These are phyloP conservation scores for Rubia tinctorum DNA, from an alignment of 305 asterid species.

Conservation along the genomic window DNA sequence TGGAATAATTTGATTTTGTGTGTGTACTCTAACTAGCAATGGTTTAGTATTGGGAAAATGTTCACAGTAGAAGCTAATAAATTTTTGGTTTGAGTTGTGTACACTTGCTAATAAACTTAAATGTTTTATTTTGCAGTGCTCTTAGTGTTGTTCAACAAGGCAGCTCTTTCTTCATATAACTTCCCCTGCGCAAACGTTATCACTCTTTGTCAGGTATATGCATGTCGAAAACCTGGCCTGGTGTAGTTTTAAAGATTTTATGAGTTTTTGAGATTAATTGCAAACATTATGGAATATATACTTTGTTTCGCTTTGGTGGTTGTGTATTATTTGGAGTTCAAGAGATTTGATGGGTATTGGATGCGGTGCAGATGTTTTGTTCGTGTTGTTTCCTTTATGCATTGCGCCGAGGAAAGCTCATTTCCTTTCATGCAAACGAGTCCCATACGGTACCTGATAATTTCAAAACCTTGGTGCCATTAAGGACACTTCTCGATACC, in stretches of 20 bases:
- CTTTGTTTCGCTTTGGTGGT: not conserved
- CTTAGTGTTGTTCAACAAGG: slow-evolving; percentile 76
- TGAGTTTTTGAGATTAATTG: no score
- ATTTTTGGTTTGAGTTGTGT: not conserved
- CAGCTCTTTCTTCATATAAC: no score
- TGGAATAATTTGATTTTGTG: not conserved
- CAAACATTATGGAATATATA: not conserved
- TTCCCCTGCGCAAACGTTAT: no score
- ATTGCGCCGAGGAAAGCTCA: slow-evolving; percentile 52
- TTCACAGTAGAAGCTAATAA: not conserved
- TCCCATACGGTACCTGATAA: slow-evolving; percentile 37
- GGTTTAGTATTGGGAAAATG: not conserved
- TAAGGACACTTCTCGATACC: slow-evolving; percentile 49
- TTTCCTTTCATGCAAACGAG: slow-evolving; percentile 56
- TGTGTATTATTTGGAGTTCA: not conserved
- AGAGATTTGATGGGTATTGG: not conserved
- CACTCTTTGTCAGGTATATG: no score
- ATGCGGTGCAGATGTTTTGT: slow-evolving; percentile 56
- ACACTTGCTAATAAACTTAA: slow-evolving; percentile 11
- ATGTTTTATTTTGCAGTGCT: slow-evolving; percentile 64
- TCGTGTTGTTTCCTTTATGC: slow-evolving; percentile 68
- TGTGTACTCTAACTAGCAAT: not conserved
- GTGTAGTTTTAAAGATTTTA: no score
- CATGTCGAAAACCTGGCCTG: no score
- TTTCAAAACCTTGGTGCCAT: slow-evolving; percentile 46